Percentiles rank a stretch among this genome's conserved stretches.
Conservation (phyloP, 257 asterid genomes). For the Nicotiana tomentosiformis region DNA sequence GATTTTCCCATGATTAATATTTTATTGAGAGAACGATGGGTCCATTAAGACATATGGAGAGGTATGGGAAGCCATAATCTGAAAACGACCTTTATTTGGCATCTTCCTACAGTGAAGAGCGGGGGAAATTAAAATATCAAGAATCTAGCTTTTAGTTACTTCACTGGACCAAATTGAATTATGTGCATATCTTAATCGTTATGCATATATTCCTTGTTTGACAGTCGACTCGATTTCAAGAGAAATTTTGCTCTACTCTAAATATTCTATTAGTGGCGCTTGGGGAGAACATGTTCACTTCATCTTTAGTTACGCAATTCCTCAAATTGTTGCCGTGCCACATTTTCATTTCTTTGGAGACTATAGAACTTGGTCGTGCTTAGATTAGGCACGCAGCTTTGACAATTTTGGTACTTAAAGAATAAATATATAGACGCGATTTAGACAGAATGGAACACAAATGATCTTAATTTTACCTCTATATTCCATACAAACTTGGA, state of each 20-base stretch:
- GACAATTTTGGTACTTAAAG: not conserved
- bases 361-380: not conserved
- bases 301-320: not conserved
- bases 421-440: not conserved
- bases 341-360: not conserved
- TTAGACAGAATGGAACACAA: not conserved
- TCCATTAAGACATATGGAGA: not conserved
- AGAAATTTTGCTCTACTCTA: not conserved
- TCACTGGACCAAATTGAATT: not conserved
- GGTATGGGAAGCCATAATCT: constrained; percentile 6
- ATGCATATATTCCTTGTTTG: not conserved
- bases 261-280: not conserved
- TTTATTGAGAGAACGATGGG: not conserved
- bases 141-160: not conserved
- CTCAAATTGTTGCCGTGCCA: constrained; percentile 1
- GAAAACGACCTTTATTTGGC: not conserved
- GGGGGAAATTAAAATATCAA: not conserved
- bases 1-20: not conserved
- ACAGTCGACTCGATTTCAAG: not conserved
- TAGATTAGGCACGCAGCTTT: not conserved
- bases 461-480: constrained; percentile 1
- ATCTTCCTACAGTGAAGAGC: not conserved
- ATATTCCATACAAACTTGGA: not conserved
- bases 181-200: not conserved
- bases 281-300: not conserved